A percentile compares a stretch with the other conserved stretches of the same genome.
Evolutionary conservation across 345 rosid genomes (phyloP).

Genomic region (Hibiscus tridactylites): DNA sequence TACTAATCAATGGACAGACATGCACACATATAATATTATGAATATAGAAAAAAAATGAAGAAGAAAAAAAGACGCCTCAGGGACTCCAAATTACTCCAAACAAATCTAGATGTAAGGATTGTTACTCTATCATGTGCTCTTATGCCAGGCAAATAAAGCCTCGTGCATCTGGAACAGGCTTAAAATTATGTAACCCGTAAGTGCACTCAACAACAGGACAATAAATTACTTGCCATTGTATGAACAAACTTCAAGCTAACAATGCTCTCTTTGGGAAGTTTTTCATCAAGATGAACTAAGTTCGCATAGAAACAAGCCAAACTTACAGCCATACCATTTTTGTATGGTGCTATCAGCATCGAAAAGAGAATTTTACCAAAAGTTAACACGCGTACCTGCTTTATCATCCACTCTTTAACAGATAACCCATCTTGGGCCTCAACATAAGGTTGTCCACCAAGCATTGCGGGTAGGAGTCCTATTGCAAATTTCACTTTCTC

Average conservation of each 20-base stretch:
- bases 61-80: neutral
- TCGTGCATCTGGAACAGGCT: neutral
- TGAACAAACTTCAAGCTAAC: neutral
- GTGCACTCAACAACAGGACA: neutral
- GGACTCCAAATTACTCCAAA: neutral
- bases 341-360: neutral
- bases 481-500: constrained; percentile 94
- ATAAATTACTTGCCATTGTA: neutral
- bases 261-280: neutral
- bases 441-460: constrained; percentile 89
- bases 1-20: neutral
- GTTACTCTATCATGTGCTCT: neutral
- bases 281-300: neutral
- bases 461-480: constrained; percentile 89
- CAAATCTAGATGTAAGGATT: neutral
- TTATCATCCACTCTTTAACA: constrained; percentile 84
- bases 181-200: neutral
- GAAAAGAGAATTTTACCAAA: constrained; percentile 2
- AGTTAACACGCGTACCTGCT: constrained; percentile 41
- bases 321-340: neutral
- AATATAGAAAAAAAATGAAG: neutral
- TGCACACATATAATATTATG: neutral
- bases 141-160: neutral
- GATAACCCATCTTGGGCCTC: constrained; percentile 88
- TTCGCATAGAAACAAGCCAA: neutral